Evolutionary conservation across 2,329 filamentous ascomycete species (phyloP).

Genomic region (Arthrocladium fulminans): DNA sequence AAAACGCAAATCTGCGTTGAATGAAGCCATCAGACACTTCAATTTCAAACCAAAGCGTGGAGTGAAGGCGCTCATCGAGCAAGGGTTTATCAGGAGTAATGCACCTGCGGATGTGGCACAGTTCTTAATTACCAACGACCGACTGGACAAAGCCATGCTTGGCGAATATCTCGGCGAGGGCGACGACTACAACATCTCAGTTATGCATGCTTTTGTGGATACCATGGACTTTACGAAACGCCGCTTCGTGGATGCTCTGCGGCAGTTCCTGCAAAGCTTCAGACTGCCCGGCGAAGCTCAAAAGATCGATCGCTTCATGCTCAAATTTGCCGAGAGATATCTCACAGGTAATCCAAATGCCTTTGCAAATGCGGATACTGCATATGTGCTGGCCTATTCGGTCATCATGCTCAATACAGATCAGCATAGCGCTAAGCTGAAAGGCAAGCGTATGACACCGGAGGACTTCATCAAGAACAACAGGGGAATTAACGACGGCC

Average conservation of each 20-base stretch:
- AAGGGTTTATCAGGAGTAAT: constrained; percentile 78
- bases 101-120: constrained; percentile 70
- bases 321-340: constrained; percentile 96
- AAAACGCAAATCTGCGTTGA: constrained; percentile 82
- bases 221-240: constrained; percentile 86
- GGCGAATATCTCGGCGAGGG: constrained; percentile 94
- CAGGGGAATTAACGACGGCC: constrained; percentile 92
- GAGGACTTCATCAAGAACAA: constrained; percentile 99
- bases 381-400: constrained; percentile 91
- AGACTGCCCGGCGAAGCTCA: constrained; percentile 91
- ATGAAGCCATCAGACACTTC: constrained; percentile 81
- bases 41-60: constrained; percentile 97
- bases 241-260: constrained; percentile 83
- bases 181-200: constrained; percentile 84
- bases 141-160: constrained; percentile 81
- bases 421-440: constrained; percentile 81
- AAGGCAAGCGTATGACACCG: constrained; percentile 75
- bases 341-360: constrained; percentile 91
- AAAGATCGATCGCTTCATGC: constrained; percentile 98
- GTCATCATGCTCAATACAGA: constrained; percentile 97
- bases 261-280: constrained; percentile 89
- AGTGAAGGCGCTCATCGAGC: constrained; percentile 70
- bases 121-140: constrained; percentile 74
- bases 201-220: constrained; percentile 98
- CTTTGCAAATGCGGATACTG: constrained; percentile 95